Base-by-base conservation (phyloP, 139 green algal genomes). In the Parachlorella kessleri region DNA sequence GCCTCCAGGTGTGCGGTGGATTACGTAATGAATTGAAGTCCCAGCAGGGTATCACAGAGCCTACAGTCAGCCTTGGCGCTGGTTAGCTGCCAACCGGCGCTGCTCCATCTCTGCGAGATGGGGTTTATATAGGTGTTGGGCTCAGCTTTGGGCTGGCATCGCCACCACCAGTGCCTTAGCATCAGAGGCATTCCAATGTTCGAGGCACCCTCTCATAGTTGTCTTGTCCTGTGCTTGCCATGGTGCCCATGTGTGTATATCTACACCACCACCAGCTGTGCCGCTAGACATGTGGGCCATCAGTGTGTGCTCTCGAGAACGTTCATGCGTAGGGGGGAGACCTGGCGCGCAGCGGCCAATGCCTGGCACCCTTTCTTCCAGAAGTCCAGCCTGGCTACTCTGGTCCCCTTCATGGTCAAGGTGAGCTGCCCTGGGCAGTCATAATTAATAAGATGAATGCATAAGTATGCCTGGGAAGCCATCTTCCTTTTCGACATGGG, bases 371-470 rank as follows among this genome's bases (percentile, higher is more conserved):
- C 67, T 18, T 72, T 72, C 37, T 72, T 72, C 21, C 48, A 28
- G 35, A 41, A 72, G 37, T 33, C 18, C 2, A 55, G 67, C 30
- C 67, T 72, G 36, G 8, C 32, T 28, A 72, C 48, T 14, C 21
- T 41, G 4, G 37, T 6, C 7, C 36, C 36, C 4, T 83, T 88
- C 23, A 91, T 92, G 87, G 66, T 78, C 37, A 35, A 42, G 18
- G 48, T 59, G 14, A 18, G 48, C 14, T 59, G 48, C 21, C 21
- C 14, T 59, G 48, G 14, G 21, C 14, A 0, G 48, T 18, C 14
- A 59, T 59, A 59, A 28, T 59, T 14, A 28, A 1, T 18, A 28
- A 59, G 14, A 18, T 59, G 21, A 28, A 59, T 28, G 0, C 21
- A 14, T 59, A 59, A 14, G 21, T 59, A 59, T 14, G 48, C 48